phyloP scores from a whole-genome alignment of 495 filamentous ascomycete genomes.

The Penicillium parvum region DNA sequence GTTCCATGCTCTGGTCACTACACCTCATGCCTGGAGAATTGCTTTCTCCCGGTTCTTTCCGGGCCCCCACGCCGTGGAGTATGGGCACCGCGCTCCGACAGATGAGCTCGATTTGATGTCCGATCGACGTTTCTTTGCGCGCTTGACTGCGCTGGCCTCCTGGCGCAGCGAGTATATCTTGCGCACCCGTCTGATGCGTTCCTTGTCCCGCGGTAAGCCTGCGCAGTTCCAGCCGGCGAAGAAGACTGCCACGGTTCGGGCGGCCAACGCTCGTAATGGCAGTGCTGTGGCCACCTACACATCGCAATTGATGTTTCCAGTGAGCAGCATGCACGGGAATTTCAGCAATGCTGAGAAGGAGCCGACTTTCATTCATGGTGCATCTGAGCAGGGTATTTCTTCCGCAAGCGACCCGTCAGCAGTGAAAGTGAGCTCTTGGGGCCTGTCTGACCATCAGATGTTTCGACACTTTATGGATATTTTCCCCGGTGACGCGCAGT shows the following conservation, averaged over 20 bases:
- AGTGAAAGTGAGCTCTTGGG: slow-evolving; percentile 81
- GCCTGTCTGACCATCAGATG: slow-evolving; percentile 65
- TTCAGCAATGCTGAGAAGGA: slow-evolving; percentile 66
- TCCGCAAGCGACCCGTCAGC: slow-evolving; percentile 70
- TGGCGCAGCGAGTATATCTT: slow-evolving; percentile 93
- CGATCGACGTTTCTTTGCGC: slow-evolving; percentile 70
- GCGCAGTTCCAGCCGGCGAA: slow-evolving; percentile 50
- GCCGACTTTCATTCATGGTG: slow-evolving; percentile 76
- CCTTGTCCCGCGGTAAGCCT: slow-evolving; percentile 72
- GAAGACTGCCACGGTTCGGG: slow-evolving; percentile 44
- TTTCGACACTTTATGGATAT: slow-evolving; percentile 73
- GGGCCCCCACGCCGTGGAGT: slow-evolving; percentile 52
- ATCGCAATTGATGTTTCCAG: slow-evolving; percentile 67
- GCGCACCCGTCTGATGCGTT: slow-evolving; percentile 77
- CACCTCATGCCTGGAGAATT: slow-evolving; percentile 84
- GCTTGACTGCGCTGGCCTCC: slow-evolving; percentile 72
- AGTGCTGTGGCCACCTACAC: slow-evolving; percentile 71
- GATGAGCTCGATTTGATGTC: slow-evolving; percentile 50
- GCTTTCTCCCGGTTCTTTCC: slow-evolving; percentile 89
- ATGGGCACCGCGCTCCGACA: slow-evolving; percentile 17
- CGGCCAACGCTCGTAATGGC: slow-evolving; percentile 46
- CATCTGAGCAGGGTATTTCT: slow-evolving; percentile 67
- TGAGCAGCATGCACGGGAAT: slow-evolving; percentile 70
- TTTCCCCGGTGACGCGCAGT: slow-evolving; percentile 67
- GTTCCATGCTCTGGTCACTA: slow-evolving; percentile 78